Evolutionary conservation across 306 rosid genomes (phyloP).

Genomic region (Dryas octopetala): DNA sequence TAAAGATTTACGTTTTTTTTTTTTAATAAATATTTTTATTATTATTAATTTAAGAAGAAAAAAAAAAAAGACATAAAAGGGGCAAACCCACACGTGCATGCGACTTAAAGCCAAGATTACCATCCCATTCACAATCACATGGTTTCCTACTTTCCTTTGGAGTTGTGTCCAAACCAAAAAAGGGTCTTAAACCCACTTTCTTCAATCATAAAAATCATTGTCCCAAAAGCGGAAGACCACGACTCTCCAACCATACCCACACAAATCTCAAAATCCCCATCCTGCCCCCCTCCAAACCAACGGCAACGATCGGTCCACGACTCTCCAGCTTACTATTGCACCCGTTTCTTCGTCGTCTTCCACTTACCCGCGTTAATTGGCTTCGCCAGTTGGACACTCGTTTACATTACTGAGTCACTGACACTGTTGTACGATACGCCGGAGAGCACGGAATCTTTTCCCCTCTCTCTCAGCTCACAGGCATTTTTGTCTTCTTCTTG

Average conservation of each 20-base stretch:
- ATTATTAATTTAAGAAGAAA: too few relatives aligned
- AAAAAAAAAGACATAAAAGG: too few relatives aligned
- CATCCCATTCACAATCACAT: constrained; percentile 1
- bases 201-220: constrained; percentile 11
- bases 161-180: neutral
- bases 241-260: neutral
- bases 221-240: neutral
- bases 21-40: too few relatives aligned
- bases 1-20: too few relatives aligned
- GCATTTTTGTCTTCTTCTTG: neutral
- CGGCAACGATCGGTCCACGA: neutral
- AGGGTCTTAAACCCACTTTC: neutral
- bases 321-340: neutral
- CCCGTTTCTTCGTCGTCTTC: neutral
- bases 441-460: constrained; percentile 9
- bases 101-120: neutral
- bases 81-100: neutral
- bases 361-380: constrained; percentile 12
- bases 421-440: constrained; percentile 1
- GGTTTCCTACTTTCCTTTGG: neutral
- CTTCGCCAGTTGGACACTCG: neutral
- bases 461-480: constrained; percentile 14
- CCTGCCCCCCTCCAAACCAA: neutral
- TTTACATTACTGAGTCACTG: neutral
- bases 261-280: neutral